Evolutionary conservation across 345 rosid species (phyloP).

Genomic region (Arabis hirsuta): DNA sequence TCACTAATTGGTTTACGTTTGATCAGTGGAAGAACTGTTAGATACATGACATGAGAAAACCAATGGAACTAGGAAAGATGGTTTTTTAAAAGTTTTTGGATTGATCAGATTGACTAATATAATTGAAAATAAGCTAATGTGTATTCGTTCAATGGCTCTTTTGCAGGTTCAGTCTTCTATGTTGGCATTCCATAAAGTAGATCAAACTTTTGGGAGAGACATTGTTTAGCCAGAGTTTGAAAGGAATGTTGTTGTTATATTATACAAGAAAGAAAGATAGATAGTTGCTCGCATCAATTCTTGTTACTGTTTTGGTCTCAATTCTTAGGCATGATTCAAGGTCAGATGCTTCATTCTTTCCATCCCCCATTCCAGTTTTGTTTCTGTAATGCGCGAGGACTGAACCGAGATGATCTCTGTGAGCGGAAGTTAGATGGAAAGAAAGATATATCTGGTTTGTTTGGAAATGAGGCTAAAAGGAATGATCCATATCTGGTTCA

Average conservation of each 20-base stretch:
- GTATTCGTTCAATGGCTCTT: not conserved
- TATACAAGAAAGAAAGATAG: slow-evolving; percentile 24
- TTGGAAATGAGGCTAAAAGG: slow-evolving; percentile 29
- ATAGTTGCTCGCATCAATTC: slow-evolving; percentile 32
- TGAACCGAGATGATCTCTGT: slow-evolving; percentile 6
- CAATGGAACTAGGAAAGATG: not conserved
- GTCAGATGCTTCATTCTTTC: slow-evolving; percentile 30
- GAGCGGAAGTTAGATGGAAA: slow-evolving; percentile 10
- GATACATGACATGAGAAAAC: not conserved
- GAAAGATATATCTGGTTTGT: not conserved
- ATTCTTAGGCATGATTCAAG: slow-evolving; percentile 24
- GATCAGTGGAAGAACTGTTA: not conserved
- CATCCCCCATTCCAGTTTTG: slow-evolving; percentile 18
- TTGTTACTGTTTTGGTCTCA: slow-evolving; percentile 37
- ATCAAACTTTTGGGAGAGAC: slow-evolving; percentile 31
- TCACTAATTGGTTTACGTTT: not conserved
- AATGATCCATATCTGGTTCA: slow-evolving; percentile 17
- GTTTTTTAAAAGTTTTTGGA: not conserved
- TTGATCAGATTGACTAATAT: not conserved
- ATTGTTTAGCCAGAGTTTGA: slow-evolving; percentile 22
- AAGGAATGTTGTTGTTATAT: slow-evolving; percentile 35
- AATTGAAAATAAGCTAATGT: not conserved
- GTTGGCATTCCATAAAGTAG: slow-evolving; percentile 39
- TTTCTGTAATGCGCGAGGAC: slow-evolving; percentile 8
- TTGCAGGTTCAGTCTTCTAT: slow-evolving; percentile 30